Evolutionary conservation across 495 filamentous ascomycete species (phyloP).

Genomic region (Penicillium flavigenum): DNA sequence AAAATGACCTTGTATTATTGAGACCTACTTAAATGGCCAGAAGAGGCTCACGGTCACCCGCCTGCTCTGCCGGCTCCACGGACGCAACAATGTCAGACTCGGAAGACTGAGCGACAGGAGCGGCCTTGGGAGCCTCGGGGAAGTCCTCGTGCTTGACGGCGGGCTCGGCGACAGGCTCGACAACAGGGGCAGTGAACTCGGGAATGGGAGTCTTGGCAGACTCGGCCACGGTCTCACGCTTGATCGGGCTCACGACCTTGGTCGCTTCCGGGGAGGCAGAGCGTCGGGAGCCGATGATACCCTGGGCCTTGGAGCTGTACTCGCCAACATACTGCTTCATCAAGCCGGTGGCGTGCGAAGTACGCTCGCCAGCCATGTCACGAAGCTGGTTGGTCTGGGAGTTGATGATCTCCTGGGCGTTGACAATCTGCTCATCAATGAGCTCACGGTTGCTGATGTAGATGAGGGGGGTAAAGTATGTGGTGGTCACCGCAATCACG

Average conservation of each 20-base stretch:
- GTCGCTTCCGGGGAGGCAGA: conserved; percentile 48
- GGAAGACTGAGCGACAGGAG: conserved; percentile 42
- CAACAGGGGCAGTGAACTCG: conserved; percentile 26
- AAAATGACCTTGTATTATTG: neutral
- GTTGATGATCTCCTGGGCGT: conserved; percentile 68
- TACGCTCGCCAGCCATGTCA: conserved; percentile 78
- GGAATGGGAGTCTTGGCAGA: conserved; percentile 49
- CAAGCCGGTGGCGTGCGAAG: conserved; percentile 68
- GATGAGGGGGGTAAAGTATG: conserved; percentile 84
- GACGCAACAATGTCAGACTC: conserved; percentile 31
- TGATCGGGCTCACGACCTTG: conserved; percentile 36
- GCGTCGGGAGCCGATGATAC: conserved; percentile 59
- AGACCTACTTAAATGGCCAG: conserved; percentile 32
- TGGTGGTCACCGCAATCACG: conserved; percentile 68
- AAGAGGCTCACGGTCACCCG: conserved; percentile 37
- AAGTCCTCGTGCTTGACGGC: conserved; percentile 53
- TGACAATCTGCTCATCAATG: conserved; percentile 80
- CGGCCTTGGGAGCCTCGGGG: conserved; percentile 55
- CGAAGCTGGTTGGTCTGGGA: conserved; percentile 80
- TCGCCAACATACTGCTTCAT: conserved; percentile 81
- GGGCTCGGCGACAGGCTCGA: conserved; percentile 19
- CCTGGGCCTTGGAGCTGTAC: conserved; percentile 81
- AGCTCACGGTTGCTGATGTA: conserved; percentile 92
- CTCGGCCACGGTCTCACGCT: conserved; percentile 58
- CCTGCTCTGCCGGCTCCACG: conserved; percentile 16